phyloP scores from a whole-genome alignment of 2,329 filamentous ascomycete species.

The Aspergillus awamori region DNA sequence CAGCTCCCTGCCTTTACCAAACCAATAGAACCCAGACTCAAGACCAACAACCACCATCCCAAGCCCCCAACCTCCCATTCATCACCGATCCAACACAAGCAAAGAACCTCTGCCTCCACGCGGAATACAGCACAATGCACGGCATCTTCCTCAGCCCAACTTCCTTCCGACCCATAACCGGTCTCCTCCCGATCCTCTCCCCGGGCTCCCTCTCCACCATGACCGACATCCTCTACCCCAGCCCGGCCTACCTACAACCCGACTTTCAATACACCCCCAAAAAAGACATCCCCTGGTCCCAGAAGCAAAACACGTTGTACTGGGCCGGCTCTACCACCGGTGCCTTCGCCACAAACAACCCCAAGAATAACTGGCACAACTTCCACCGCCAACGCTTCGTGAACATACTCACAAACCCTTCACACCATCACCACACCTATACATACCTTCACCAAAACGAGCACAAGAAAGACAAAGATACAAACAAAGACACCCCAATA shows the following conservation, averaged over 20 bases:
- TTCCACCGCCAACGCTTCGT: slow-evolving; percentile 27
- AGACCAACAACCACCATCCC: not conserved
- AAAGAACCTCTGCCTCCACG: slow-evolving; percentile 14
- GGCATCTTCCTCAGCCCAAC: slow-evolving; percentile 15
- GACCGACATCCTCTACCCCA: slow-evolving; percentile 56
- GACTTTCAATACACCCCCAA: slow-evolving; percentile 45
- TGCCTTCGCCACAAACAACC: slow-evolving; percentile 32
- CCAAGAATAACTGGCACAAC: slow-evolving; percentile 12
- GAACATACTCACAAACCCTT: slow-evolving; percentile 19
- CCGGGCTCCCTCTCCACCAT: slow-evolving; percentile 25
- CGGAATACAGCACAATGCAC: slow-evolving; percentile 15
- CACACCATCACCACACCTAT: not conserved
- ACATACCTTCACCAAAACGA: slow-evolving; percentile 10
- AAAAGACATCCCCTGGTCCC: slow-evolving; percentile 52
- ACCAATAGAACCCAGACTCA: not conserved
- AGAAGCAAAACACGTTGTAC: slow-evolving; percentile 57
- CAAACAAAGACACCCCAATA: not conserved
- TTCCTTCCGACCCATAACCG: slow-evolving; percentile 24
- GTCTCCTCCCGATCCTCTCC: slow-evolving; percentile 27
- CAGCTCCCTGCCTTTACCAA: slow-evolving; percentile 8
- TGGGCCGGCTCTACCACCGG: slow-evolving; percentile 63
- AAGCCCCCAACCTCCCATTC: slow-evolving; percentile 13
- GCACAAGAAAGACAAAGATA: not conserved
- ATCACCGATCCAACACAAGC: slow-evolving; percentile 1
- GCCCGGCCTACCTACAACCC: slow-evolving; percentile 51